phyloP scores from a whole-genome alignment of 2,329 filamentous ascomycete species.

The Exutisphaerella laricina region DNA sequence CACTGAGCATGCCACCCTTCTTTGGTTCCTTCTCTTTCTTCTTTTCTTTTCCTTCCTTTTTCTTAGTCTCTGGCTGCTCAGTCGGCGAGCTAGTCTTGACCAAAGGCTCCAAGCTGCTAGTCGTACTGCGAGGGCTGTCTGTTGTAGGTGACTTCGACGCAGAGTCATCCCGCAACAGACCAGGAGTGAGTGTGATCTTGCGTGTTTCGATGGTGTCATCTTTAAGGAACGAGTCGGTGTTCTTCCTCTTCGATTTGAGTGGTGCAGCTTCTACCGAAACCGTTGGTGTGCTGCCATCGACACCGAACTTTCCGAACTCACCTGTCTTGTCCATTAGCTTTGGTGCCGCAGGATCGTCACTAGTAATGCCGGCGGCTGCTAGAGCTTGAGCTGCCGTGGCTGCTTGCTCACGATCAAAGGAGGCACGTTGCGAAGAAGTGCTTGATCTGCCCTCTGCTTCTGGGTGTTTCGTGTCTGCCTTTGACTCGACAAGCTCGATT shows the following conservation, averaged over 20 bases:
- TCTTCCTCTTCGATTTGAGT: conserved; percentile 71
- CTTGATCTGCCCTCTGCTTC: conserved; percentile 21
- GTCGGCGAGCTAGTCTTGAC: conserved; percentile 60
- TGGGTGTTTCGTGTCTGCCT: conserved; percentile 19
- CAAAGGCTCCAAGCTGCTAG: conserved; percentile 67
- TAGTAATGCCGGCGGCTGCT: conserved; percentile 19
- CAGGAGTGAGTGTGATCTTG: conserved; percentile 94
- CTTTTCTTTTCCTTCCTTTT: conserved; percentile 71
- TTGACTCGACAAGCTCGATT: conserved; percentile 20
- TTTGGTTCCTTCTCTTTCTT: conserved; percentile 70
- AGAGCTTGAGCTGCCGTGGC: conserved; percentile 24
- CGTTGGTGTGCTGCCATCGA: conserved; percentile 20
- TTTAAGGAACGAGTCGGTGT: conserved; percentile 95
- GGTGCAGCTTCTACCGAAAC: conserved; percentile 33
- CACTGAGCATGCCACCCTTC: conserved; percentile 66
- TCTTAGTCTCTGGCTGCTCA: conserved; percentile 61
- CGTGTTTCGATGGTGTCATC: conserved; percentile 93
- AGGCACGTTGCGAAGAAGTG: conserved; percentile 26
- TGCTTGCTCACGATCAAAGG: conserved; percentile 31
- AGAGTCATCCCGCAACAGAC: conserved; percentile 77
- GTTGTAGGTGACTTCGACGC: conserved; percentile 30
- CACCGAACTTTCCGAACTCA: conserved; percentile 17
- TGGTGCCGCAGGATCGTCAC: conserved; percentile 28
- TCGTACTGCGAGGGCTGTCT: conserved; percentile 37
- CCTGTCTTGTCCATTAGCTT: conserved; percentile 31